phyloP scores from a whole-genome alignment of 371 early-diverging fungal species.

The Antonospora locustae region DNA sequence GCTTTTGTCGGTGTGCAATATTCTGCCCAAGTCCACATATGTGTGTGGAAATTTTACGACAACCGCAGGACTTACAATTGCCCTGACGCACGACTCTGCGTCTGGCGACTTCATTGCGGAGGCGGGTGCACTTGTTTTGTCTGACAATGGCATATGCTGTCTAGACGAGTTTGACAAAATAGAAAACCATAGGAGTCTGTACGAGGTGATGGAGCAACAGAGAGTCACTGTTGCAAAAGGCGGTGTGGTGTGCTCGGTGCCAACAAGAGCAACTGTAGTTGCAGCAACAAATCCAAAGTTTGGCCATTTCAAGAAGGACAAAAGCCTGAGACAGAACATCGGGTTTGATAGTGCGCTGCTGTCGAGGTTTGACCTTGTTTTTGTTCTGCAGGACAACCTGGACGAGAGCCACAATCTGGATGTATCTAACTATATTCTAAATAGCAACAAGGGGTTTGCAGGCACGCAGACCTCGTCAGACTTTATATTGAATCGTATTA shows the following conservation, averaged over 20 bases:
- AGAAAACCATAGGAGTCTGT: conserved; percentile 47
- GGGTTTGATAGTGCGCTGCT: conserved; percentile 40
- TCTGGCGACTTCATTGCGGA: conserved; percentile 66
- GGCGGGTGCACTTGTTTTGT: conserved; percentile 59
- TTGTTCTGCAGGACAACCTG: conserved; percentile 41
- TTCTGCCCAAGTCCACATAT: conserved; percentile 59
- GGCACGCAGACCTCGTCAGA: too few relatives aligned
- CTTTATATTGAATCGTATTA: neutral
- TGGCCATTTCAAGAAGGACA: conserved; percentile 42
- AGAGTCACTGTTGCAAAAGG: conserved; percentile 51
- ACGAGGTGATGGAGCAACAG: conserved; percentile 53
- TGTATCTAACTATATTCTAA: neutral
- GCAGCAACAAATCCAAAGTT: conserved; percentile 53
- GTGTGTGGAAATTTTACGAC: conserved; percentile 60
- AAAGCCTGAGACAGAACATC: conserved; percentile 42
- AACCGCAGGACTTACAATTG: conserved; percentile 65
- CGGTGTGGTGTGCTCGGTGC: conserved; percentile 50
- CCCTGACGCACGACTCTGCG: conserved; percentile 60
- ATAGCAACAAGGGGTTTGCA: neutral
- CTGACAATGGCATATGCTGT: conserved; percentile 59
- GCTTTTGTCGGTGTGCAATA: conserved; percentile 54
- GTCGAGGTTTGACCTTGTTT: conserved; percentile 51
- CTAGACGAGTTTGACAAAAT: conserved; percentile 62
- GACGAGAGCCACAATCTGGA: conserved; percentile 31
- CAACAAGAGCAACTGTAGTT: conserved; percentile 43